Evolutionary conservation across 1,139 yeast species (phyloP).

Genomic region (Lodderomyces orthopsilosis): DNA sequence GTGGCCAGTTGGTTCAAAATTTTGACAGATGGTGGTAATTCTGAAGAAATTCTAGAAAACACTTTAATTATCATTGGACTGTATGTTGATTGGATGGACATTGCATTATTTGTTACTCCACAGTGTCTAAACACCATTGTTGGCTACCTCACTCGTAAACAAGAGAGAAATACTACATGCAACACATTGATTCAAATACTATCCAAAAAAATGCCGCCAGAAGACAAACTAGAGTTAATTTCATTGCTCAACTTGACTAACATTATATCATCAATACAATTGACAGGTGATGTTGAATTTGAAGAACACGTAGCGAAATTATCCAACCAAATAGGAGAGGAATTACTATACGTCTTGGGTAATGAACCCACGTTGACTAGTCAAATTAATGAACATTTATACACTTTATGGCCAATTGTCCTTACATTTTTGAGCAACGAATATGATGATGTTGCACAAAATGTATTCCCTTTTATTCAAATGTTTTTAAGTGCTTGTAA

Average conservation of each 20-base stretch:
- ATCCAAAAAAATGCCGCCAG: conserved; percentile 87
- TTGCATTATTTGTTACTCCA: conserved; percentile 68
- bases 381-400: conserved; percentile 28
- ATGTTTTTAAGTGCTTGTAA: conserved; percentile 71
- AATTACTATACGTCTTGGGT: conserved; percentile 66
- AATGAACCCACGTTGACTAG: conserved; percentile 47
- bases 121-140: conserved; percentile 63
- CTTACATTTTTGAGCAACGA: conserved; percentile 73
- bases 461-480: conserved; percentile 77
- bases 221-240: conserved; percentile 78
- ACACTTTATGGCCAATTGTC: conserved; percentile 65
- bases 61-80: conserved; percentile 73
- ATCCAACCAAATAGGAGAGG: conserved; percentile 72
- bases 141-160: conserved; percentile 51
- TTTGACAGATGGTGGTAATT: conserved; percentile 27
- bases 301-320: conserved; percentile 76
- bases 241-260: conserved; percentile 63
- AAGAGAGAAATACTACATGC: conserved; percentile 58
- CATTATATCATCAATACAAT: conserved; percentile 42
- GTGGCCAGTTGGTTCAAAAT: conserved; percentile 69
- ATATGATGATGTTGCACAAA: conserved; percentile 84
- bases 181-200: conserved; percentile 76
- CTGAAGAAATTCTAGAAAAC: conserved; percentile 53
- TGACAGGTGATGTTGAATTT: conserved; percentile 55
- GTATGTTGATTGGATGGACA: conserved; percentile 95